Conservation (phyloP, 345 rosid genomes). For the Eucalyptus caleyi region DNA sequence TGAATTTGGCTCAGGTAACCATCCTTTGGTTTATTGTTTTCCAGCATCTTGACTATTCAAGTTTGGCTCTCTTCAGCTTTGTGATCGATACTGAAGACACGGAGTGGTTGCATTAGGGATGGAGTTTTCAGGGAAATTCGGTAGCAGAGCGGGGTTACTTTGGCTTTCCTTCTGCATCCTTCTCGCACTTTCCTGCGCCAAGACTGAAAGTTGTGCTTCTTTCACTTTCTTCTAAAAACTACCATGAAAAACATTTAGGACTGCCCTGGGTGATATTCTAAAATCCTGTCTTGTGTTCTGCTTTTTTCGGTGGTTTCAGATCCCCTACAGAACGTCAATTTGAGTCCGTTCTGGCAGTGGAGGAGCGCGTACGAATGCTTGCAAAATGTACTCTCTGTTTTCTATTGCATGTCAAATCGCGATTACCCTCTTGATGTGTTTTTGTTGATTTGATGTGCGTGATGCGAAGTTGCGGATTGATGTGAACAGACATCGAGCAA, state of each 20-base stretch:
- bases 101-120: background rate
- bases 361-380: slow-evolving; percentile 21
- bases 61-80: background rate
- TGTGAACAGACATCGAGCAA: background rate
- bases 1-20: background rate
- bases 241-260: background rate
- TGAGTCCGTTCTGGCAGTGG: slow-evolving; percentile 24
- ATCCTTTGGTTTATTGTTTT: background rate
- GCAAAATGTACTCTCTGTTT: background rate
- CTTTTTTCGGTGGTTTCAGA: background rate
- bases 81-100: background rate
- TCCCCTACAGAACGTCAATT: background rate
- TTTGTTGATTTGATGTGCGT: background rate
- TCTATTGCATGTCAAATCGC: background rate
- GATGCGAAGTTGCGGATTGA: background rate
- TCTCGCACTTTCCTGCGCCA: background rate
- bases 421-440: background rate
- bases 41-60: background rate
- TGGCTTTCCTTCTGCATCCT: background rate
- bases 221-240: background rate
- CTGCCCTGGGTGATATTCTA: background rate
- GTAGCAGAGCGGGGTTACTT: background rate
- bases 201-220: background rate
- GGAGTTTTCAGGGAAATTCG: background rate
- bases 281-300: background rate